These are phyloP conservation scores for Tulasnella sp. DNA, from an alignment of 768 basidiomycete genomes.

Conservation along the genomic window DNA sequence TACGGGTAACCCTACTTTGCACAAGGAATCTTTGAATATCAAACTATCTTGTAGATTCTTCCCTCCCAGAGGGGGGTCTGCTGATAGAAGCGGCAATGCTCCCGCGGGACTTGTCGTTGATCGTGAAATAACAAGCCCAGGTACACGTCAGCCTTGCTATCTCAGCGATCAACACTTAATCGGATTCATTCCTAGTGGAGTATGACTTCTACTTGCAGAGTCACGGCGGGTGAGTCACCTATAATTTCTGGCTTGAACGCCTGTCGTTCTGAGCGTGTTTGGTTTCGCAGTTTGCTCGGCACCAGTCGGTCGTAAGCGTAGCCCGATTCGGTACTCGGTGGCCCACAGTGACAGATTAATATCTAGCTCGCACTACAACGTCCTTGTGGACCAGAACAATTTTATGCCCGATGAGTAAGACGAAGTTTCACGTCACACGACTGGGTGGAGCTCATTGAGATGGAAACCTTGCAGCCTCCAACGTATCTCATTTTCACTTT, in stretches of 20 bases:
- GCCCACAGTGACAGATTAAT: not conserved
- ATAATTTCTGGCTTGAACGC: not conserved
- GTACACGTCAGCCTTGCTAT: slow-evolving; percentile 37
- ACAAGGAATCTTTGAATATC: not conserved
- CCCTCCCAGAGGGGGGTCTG: slow-evolving; percentile 51
- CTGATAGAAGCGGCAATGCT: slow-evolving; percentile 71
- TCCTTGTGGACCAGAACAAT: slow-evolving; percentile 21
- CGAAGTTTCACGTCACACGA: slow-evolving; percentile 41
- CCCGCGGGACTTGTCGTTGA: slow-evolving; percentile 80
- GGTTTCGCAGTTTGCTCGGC: not conserved
- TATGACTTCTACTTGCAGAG: slow-evolving; percentile 80
- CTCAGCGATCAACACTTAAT: slow-evolving; percentile 54
- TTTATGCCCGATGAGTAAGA: slow-evolving; percentile 30
- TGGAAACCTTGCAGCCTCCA: slow-evolving; percentile 47
- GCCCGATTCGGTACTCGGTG: not conserved
- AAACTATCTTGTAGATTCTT: slow-evolving; percentile 49
- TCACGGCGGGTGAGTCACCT: slow-evolving; percentile 57
- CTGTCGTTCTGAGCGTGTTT: not conserved
- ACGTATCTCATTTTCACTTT: slow-evolving; percentile 20
- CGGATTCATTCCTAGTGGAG: slow-evolving; percentile 50
- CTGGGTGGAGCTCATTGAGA: slow-evolving; percentile 55
- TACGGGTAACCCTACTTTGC: slow-evolving; percentile 33
- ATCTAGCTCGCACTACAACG: slow-evolving; percentile 38
- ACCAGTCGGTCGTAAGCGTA: slow-evolving; percentile 29
- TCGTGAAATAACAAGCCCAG: slow-evolving; percentile 39